A percentile compares a stretch with the other conserved stretches of the same genome.
phyloP scores from a whole-genome alignment of 202 grass and related monocot species.

The Carex arenaria region DNA sequence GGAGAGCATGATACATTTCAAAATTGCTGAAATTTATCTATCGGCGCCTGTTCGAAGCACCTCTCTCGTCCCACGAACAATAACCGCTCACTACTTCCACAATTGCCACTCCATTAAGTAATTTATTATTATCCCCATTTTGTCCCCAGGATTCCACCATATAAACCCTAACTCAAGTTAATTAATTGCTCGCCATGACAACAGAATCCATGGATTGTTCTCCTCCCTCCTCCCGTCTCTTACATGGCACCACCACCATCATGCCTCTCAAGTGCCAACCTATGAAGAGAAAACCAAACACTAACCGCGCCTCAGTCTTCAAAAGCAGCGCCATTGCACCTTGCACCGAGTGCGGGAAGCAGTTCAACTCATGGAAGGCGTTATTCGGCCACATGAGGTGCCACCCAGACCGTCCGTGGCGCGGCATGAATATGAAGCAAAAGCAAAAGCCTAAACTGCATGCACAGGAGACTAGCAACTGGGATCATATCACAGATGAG shows the following conservation, averaged over 20 bases:
- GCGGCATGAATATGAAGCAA: constrained; percentile 31
- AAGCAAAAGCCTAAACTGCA: background rate
- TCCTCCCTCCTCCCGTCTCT: background rate
- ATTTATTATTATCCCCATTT: too few relatives aligned
- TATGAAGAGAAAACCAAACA: background rate
- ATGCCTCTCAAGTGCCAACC: constrained; percentile 3
- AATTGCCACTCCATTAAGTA: too few relatives aligned
- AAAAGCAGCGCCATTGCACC: constrained; percentile 11
- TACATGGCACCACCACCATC: background rate
- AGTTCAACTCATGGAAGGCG: constrained; percentile 37
- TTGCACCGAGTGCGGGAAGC: constrained; percentile 41
- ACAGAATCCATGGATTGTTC: constrained; percentile 1
- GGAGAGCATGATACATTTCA: background rate
- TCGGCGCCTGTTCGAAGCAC: too few relatives aligned
- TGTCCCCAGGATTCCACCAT: too few relatives aligned
- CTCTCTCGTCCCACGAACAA: too few relatives aligned
- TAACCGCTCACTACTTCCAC: too few relatives aligned
- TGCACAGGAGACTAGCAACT: background rate
- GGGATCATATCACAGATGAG: constrained; percentile 1
- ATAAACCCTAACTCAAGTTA: too few relatives aligned
- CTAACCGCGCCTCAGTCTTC: background rate
- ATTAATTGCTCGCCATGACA: background rate
- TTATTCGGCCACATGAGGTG: constrained; percentile 41
- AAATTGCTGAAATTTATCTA: background rate
- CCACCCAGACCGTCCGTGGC: constrained; percentile 35